Evolutionary conservation across 1,139 yeast genomes (phyloP), one percentile per base, ranked within the genome.

Genomic region (Candida smagusa): DNA sequence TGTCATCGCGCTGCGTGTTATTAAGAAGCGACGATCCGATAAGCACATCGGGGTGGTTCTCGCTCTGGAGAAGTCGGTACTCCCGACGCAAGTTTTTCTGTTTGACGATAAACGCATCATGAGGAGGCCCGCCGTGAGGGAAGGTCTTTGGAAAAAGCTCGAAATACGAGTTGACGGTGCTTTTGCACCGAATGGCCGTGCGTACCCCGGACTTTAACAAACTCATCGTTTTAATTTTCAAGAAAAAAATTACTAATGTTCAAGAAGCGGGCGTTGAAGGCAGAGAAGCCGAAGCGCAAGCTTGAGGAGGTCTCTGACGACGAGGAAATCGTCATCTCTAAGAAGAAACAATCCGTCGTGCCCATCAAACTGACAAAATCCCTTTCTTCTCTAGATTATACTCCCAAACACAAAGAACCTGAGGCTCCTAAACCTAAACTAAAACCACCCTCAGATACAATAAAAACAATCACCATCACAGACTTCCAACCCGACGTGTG

Each of bases 401-500:
- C 28, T 3, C 33, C 36, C 4, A 23, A 28, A 12, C 28, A 38
- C 22, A 40, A 39, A 25, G 39, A 41, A 24, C 33, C 39, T 2
- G 38, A 39, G 11, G 34, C 33, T 2, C 30, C 42, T 4, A 30
- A 35, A 33, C 37, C 45, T 5, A 33, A 35, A 12, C 33, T 43
- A 23, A 47, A 49, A 28, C 50, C 52, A 2, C 48, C 55, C 5
- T 73, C 88, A 0, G 59, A 75, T 0, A 81, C 81, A 52, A 72
- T 88, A 25, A 69, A 79, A 36, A 72, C 82, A n/a, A 84, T 92
- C 0, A 79, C 87, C 1, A 67, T 83, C n/a, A 75, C 86, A 27
- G 98, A 92, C 53, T 92, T 84, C 56, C 96, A 88, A 54, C 95
- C 95, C 0, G 97, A 92, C 55, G 84, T 94, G 3, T 94, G 98